Evolutionary conservation across 108 stramenopile genomes (phyloP), one percentile per base, ranked within the genome.

Genomic region (Thalassiosira profunda): DNA sequence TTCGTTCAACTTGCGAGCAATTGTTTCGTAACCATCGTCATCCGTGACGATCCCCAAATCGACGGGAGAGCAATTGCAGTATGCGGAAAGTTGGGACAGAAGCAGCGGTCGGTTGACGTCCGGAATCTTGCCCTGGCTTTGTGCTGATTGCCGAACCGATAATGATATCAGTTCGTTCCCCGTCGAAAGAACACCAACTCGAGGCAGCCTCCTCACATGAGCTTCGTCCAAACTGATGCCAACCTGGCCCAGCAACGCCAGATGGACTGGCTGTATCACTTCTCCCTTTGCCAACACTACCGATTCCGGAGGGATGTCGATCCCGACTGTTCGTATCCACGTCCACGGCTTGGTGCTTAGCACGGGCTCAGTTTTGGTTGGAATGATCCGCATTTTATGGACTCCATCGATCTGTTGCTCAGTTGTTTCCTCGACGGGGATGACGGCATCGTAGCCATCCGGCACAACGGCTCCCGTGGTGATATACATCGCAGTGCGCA

Each of bases 81-180:
- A 74, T 21, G 66, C 57, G 10, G 69, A 34, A 29, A 93, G 64
- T 42, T 85, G 35, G 5, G 88, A 82, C 1, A 96, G 68, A 30
- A 97, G 72, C 31, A 90, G 76, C 17, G 90, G 90, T 29, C 97
- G 87, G 69, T 99, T 99, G 29, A 86, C 92, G 73, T 99, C 98
- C 41, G 89, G 91, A 63, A 98, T 95, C 53, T 80, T 78, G 3
- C 5, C 0, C 12, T 44, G 58, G 5, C 53, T n/a, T 48, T 59
- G 43, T 21, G 41, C 26, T 5, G 36, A 38, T 25, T 0, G 11
- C 2, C 21, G 7, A 9, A 26, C 37, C 11, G 47, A 30, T 5
- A 33, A 12, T 34, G 24, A 37, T 12, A 82, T 20, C 2, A 94
- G 54, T 62, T 94, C 93, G 75, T 92, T 94, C 15, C 97, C 97